Percentiles rank a stretch among this genome's conserved stretches.
phyloP scores from a whole-genome alignment of 441 rosid genomes.

The Isatis lusitanica region DNA sequence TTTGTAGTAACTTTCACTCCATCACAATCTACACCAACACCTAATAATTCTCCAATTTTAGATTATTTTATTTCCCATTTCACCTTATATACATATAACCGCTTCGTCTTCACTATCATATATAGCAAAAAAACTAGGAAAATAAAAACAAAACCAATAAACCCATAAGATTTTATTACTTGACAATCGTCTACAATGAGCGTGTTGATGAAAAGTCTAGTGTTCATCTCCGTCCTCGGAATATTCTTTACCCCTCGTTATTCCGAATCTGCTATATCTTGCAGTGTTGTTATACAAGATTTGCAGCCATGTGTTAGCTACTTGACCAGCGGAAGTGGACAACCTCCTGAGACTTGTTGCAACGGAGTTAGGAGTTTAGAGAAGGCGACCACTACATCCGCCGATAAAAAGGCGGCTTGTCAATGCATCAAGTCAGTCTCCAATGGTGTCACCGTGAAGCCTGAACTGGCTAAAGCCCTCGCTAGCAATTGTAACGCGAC shows the following conservation, averaged over 20 bases:
- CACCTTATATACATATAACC: conserved; percentile 22
- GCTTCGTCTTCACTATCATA: conserved; percentile 5
- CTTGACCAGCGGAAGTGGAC: conserved; percentile 63
- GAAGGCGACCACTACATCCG: conserved; percentile 47
- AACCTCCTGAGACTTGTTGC: conserved; percentile 70
- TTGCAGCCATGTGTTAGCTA: conserved; percentile 75
- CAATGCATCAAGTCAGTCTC: conserved; percentile 71
- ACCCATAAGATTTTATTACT: background rate
- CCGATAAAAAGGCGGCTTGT: conserved; percentile 73
- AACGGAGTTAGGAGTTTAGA: conserved; percentile 57
- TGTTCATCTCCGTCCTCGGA: conserved; percentile 6
- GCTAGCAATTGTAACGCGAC: conserved; percentile 64
- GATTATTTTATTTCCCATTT: background rate
- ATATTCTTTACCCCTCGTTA: conserved; percentile 30
- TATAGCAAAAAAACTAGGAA: background rate
- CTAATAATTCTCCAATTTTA: conserved; percentile 17
- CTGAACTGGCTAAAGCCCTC: conserved; percentile 64
- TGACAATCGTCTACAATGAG: background rate
- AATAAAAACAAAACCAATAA: background rate
- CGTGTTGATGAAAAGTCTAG: conserved; percentile 17
- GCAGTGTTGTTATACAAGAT: conserved; percentile 63
- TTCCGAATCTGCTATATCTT: conserved; percentile 58
- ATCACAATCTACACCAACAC: conserved; percentile 30
- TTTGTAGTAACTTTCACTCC: conserved; percentile 27
- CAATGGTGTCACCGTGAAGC: conserved; percentile 50